These are phyloP conservation scores for Leccinum subgranulosum DNA, from an alignment of 768 basidiomycete genomes.

Conservation along the genomic window DNA sequence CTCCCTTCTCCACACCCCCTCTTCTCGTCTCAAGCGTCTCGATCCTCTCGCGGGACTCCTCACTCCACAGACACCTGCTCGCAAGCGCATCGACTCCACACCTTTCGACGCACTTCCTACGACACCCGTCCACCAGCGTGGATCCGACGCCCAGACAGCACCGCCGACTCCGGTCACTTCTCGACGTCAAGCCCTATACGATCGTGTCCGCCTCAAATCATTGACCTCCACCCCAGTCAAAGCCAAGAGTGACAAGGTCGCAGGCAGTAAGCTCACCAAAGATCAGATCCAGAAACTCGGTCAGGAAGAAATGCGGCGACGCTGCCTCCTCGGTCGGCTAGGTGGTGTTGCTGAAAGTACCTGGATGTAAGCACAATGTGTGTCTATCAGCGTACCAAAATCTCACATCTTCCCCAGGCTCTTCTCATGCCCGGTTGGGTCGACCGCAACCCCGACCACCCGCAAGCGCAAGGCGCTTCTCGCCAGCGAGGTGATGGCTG, in stretches of 20 bases:
- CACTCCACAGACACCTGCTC: constrained; percentile 37
- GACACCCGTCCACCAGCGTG: constrained; percentile 66
- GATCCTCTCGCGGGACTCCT: constrained; percentile 36
- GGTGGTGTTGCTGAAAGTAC: constrained; percentile 81
- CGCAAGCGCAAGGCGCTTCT: constrained; percentile 75
- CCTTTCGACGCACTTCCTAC: constrained; percentile 44
- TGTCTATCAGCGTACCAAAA: background rate
- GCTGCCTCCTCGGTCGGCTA: constrained; percentile 75
- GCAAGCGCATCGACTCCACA: constrained; percentile 44
- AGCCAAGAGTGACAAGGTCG: constrained; percentile 36
- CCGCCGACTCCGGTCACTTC: constrained; percentile 72
- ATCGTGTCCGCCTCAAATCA: constrained; percentile 74
- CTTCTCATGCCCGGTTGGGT: constrained; percentile 62
- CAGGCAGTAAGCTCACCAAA: constrained; percentile 49
- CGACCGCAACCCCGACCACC: constrained; percentile 49
- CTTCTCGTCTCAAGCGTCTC: constrained; percentile 39
- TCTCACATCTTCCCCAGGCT: constrained; percentile 38
- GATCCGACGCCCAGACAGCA: constrained; percentile 49
- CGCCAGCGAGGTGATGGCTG: constrained; percentile 58
- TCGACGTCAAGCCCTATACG: constrained; percentile 75
- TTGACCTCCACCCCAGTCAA: constrained; percentile 67
- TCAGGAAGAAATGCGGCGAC: constrained; percentile 74
- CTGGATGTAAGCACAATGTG: constrained; percentile 62
- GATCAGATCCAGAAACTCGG: constrained; percentile 69
- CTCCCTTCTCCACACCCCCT: constrained; percentile 65